phyloP scores from a whole-genome alignment of 73 alveolate species.

The Blepharisma japonicum region DNA sequence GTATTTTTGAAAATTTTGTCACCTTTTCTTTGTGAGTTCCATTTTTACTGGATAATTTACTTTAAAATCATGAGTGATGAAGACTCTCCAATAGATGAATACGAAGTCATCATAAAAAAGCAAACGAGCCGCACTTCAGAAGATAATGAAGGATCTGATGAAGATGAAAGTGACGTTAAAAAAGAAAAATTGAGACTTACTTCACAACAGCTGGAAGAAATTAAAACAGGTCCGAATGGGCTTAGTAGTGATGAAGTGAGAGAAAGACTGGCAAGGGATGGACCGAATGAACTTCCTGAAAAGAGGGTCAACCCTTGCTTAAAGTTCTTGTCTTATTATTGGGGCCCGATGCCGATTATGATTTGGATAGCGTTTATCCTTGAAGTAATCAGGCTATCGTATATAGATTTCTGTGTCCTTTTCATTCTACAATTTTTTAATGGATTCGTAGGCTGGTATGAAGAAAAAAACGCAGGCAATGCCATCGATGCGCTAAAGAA shows the following conservation, averaged over 20 bases:
- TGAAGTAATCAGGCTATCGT: neutral
- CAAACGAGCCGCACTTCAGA: no score
- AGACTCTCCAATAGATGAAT: no score
- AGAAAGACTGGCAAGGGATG: neutral
- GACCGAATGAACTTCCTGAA: constrained; percentile 24
- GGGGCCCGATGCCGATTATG: constrained; percentile 33
- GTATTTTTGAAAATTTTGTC: no score
- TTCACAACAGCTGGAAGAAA: no score
- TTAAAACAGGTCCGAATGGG: neutral
- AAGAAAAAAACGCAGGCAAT: constrained; percentile 25
- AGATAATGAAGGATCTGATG: no score
- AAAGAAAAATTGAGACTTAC: no score
- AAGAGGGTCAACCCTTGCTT: constrained; percentile 23
- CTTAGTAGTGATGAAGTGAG: neutral
- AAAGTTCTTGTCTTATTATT: constrained; percentile 7
- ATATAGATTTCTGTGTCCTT: neutral
- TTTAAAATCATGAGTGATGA: no score
- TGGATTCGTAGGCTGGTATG: constrained; percentile 28
- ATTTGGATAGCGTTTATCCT: constrained; percentile 20
- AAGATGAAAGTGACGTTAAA: no score
- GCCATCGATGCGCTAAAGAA: constrained; percentile 28
- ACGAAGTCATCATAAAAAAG: no score
- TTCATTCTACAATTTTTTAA: neutral
- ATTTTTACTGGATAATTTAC: no score
- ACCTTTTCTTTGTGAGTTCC: no score